A percentile compares a stretch with the other conserved stretches of the same genome.
phyloP scores from a whole-genome alignment of 441 rosid species.

The Bocquillonia castaneifolia region DNA sequence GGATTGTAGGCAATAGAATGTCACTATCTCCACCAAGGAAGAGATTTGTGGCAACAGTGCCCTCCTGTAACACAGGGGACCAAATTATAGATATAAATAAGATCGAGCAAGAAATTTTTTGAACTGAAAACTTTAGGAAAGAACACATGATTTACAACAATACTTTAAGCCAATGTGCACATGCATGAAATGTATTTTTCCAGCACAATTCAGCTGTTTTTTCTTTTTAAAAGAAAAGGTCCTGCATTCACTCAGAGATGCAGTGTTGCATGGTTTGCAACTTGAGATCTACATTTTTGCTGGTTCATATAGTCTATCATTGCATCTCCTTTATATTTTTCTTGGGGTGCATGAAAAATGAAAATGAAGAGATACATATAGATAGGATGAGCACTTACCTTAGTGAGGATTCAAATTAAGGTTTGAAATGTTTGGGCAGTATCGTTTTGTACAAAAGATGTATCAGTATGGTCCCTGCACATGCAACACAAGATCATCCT shows the following conservation, averaged over 20 bases:
- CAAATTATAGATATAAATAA: slow-evolving; percentile 21
- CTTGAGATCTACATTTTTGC: slow-evolving; percentile 11
- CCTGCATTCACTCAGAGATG: slow-evolving; percentile 13
- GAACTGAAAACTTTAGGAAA: slow-evolving; percentile 22
- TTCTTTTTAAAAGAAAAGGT: neutral
- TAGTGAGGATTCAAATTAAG: slow-evolving; percentile 15
- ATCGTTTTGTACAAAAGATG: neutral
- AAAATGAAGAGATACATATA: neutral
- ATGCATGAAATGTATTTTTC: neutral
- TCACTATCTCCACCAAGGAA: slow-evolving; percentile 24
- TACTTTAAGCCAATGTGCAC: slow-evolving; percentile 13
- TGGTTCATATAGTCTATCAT: slow-evolving; percentile 3
- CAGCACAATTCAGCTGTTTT: slow-evolving; percentile 13
- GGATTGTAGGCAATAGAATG: slow-evolving; percentile 24
- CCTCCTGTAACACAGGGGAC: slow-evolving; percentile 35
- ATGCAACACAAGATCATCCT: neutral
- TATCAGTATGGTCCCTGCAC: slow-evolving; percentile 10
- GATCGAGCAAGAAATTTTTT: slow-evolving; percentile 23
- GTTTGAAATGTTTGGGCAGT: slow-evolving; percentile 3
- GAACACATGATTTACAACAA: slow-evolving; percentile 24
- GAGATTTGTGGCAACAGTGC: slow-evolving; percentile 22
- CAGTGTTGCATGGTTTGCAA: neutral
- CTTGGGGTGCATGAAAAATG: neutral
- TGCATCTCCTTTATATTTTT: slow-evolving; percentile 1
- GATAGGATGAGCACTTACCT: slow-evolving; percentile 20